A percentile compares a stretch with the other conserved stretches of the same genome.
These are phyloP conservation scores for Immersiella caudata DNA, from an alignment of 495 filamentous ascomycete species.

Conservation along the genomic window DNA sequence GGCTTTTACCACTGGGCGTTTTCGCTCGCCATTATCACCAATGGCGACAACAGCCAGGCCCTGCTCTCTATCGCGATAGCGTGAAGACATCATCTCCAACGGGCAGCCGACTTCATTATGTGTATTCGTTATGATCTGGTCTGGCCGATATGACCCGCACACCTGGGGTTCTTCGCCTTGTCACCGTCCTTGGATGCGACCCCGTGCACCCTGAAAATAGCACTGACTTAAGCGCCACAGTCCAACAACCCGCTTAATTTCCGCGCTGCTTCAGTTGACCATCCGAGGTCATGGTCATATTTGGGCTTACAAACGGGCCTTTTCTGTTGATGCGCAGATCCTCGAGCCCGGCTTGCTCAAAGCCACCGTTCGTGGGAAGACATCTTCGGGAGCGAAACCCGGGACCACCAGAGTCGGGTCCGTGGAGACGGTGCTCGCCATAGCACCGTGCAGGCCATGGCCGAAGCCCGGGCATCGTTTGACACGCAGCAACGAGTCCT, in stretches of 20 bases:
- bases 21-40: not conserved
- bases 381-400: not conserved
- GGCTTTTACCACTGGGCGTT: not conserved
- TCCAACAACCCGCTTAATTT: conserved; percentile 17
- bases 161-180: not conserved
- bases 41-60: not conserved
- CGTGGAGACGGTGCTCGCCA: not conserved
- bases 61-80: too few species aligned
- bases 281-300: not conserved
- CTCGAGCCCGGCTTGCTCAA: too few species aligned
- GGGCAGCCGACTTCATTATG: too few species aligned
- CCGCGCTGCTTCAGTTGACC: conserved; percentile 17
- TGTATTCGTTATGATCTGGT: too few species aligned
- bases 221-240: not conserved
- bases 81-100: too few species aligned
- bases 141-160: not conserved
- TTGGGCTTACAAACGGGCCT: not conserved
- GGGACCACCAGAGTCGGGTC: not conserved
- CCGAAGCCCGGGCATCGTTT: not conserved
- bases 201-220: not conserved
- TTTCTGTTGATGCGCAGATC: not conserved
- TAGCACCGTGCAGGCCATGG: not conserved
- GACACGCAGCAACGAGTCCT: not conserved
- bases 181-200: not conserved
- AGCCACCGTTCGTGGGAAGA: too few species aligned